A percentile compares a stretch with the other conserved stretches of the same genome.
These are phyloP conservation scores for Verbascum thapsus DNA, from an alignment of 257 asterid species.

Conservation along the genomic window DNA sequence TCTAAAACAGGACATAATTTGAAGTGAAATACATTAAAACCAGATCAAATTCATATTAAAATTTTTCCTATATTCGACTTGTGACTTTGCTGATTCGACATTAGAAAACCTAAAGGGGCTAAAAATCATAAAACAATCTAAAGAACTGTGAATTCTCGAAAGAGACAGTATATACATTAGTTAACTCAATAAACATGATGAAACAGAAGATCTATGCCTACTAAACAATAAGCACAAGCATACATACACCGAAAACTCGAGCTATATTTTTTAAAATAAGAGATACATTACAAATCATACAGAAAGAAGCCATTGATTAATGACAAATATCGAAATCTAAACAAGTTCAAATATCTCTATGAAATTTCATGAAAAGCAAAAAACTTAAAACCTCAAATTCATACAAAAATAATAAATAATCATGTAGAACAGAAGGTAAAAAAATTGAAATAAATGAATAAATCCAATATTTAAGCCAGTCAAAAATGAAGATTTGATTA, in stretches of 20 bases:
- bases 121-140: too few species aligned
- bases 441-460: neutral
- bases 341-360: neutral
- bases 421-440: neutral
- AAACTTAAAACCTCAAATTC: neutral
- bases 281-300: slow-evolving; percentile 1
- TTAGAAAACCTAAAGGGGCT: neutral
- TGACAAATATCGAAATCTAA: slow-evolving; percentile 3
- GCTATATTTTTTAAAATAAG: neutral
- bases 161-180: neutral
- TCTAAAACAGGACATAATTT: neutral
- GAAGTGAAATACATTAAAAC: neutral
- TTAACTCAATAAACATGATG: neutral
- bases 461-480: too few species aligned
- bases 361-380: neutral
- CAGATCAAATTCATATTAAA: neutral
- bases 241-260: neutral
- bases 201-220: neutral
- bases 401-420: too few species aligned
- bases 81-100: neutral
- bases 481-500: too few species aligned
- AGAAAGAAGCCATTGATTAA: neutral
- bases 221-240: too few species aligned
- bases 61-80: too few species aligned
- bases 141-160: too few species aligned